Base-by-base conservation (phyloP, 192 early-diverging fungal genomes). In the Backusella parvicylindrica region DNA sequence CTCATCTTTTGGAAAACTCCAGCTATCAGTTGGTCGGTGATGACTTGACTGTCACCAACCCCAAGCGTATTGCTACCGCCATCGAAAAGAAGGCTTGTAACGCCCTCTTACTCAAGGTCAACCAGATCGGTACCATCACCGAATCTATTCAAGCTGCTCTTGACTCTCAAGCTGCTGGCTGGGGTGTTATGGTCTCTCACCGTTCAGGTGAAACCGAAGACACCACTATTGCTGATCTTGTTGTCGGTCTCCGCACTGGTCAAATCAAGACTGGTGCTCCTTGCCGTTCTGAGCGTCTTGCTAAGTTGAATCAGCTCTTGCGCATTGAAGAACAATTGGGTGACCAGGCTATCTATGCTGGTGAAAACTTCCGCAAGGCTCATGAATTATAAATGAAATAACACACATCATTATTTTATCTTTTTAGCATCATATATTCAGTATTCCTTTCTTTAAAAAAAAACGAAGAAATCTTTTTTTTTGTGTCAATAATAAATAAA, bases 251-350 rank as follows among this genome's bases (percentile, higher is more conserved):
- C 74, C 92, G 94, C 72, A 91, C 92, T 66, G 93, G 93, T 74
- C 97, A 99, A 87, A 98, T 99, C 91, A 99, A 99, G 95, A 98
- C 97, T 68, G 98, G 98, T 80, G 98, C 98, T 66, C 96, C 98
- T 70, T 97, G 95, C 90, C 92, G 98, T 73, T 95, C 94, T 33
- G 97, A 99, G 89, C 91, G 97, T 80, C 82, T 97, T 68, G 95
- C 96, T 80, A 99, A 99, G 92, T 98, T 97, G 91, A 99, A 99
- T 93, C 96, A 98, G 89, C 87, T 99, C 69, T 89, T 99, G 69
- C 91, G 95, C 73, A 99, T 99, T 77, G 97, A 99, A 86, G 96
- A 98, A 85, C 94, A 97, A 87, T 91, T 99, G 47, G 96, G 95
- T 77, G 89, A 88, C 68, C 91, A 94, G 69, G 95, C 96, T 74